Base-by-base conservation (phyloP, 768 basidiomycete genomes). In the Lentinula boryana region DNA sequence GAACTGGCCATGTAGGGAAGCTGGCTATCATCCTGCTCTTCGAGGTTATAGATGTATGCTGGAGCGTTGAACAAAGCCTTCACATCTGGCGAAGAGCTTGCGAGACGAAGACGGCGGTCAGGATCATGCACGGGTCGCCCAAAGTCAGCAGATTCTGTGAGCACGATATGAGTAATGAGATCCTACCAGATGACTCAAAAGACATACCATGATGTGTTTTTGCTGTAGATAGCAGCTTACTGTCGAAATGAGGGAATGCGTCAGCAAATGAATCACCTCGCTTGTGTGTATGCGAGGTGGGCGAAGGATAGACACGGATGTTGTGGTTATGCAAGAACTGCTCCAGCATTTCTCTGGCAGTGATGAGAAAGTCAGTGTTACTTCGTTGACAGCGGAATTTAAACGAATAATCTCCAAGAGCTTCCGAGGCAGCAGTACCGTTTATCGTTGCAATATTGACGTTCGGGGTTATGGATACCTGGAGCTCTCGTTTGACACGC, bases 201-300 rank as follows among this genome's bases (percentile, higher is more conserved):
- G 43, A 70, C 76, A 63, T 65, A 80, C 80, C 81, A 73, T 79
- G 78, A 57, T 76, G 83, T 54, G 86, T 83, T 66, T 85, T 81
- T 8, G 88, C 84, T 21, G 89, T 88, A 15, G 94, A 88, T 52
- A 97, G 79, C 1, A 97, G 85, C 73, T 95, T 97, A 76, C 92
- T 93, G 70, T 97, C 93, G 71, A 97, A 96, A 72, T 96, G 94
- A 27, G 94, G 91, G 80, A 96, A 95, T 1, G 95, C 92, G 69
- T 96, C 94, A 36, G 94, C 89, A 68, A 96, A 95, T 1, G 94
- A 93, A 68, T 98, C 95, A 6, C 89, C 89, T 50, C 93, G 82
- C 73, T 88, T 93, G 71, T 91, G 92, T 1, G 83, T 83, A 60
- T 89, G 86, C n/a, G 86, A 82, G 7, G 87, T 87, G 15, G 87